Evolutionary conservation across 768 basidiomycete species (phyloP), one percentile per base, ranked within the genome.

Genomic region (Gymnopilus dilepis): DNA sequence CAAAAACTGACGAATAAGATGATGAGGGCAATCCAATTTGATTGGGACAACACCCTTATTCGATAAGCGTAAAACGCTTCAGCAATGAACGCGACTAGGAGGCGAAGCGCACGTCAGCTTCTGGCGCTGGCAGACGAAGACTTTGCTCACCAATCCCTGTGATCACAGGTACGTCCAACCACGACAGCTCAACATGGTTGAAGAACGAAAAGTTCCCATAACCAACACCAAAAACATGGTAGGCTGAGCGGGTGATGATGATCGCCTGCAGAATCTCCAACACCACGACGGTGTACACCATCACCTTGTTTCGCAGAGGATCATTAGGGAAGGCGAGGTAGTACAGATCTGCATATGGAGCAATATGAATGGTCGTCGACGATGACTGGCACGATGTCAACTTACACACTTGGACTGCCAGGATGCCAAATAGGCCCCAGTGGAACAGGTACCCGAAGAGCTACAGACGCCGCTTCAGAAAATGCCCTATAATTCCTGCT

Each of bases 381-480:
- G 22, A 21, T 26, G 28, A 11, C 5, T n/a, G 24, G 47, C 15
- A 17, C 1, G 7, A 41, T 8, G 31, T 6, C 0, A 41, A 50
- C 62, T 58, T 7, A 63, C 62, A 63, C 21, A 63, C 62, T 59
- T 63, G 62, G 21, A 50, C 57, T 2, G 51, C 24, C 2, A 63
- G 52, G 19, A 63, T 37, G 13, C 62, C 62, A 24, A 63, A 63
- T 33, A 63, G 31, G 0, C 62, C 62, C 58, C 57, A 63, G 28
- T 63, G 41, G 19, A 63, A 63, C 7, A 63, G 51, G 48, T 63
- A 63, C 15, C 62, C 62, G 7, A 63, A 54, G 2, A 63, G 26
- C 62, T 63, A 8, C n/a, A 33, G 2, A 4, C 5, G 24, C 1
- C 7, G 8, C 22, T 21, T 53, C n/a, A n/a, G 13, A n/a, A n/a